Base-by-base conservation (phyloP, 768 basidiomycete genomes). In the Tricholoma hemisulphureum region DNA sequence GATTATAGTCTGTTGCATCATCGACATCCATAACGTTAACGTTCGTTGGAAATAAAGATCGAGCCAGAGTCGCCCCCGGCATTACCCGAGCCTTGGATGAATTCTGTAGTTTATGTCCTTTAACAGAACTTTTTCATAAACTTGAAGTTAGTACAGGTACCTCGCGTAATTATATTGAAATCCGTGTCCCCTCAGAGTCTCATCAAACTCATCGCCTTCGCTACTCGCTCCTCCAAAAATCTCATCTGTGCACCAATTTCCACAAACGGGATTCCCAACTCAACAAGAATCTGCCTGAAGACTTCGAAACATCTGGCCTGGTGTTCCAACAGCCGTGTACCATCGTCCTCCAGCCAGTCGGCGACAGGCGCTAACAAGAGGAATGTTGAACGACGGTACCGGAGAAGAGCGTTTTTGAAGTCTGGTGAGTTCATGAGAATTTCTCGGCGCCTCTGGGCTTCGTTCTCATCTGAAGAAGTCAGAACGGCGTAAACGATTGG, bases 291-390 rank as follows among this genome's bases (percentile, higher is more conserved):
- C 0, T 60, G 52, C n/a, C 71, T 67, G 60, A 76, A 85, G 21
- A 76, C 63, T 26, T 71, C 58, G 51, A 77, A 61, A 35, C 77
- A 77, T 31, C 69, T 67, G 1, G 68, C 67, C 37, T 80, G 78
- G 26, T 85, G 72, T 18, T 87, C 82, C 60, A 84, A 64, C 51
- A 71, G 80, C 4, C 87, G 80, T 29, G 87, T 74, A 1, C 86
- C 87, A 55, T 88, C 87, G 59, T 88, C 87, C 1, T 80, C 70
- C 28, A 83, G 26, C 87, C 87, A 88, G 57, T 83, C 84, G 11
- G 69, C 59, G 29, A 87, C 80, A 0, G 84, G 84, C 2, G 68
- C 73, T 35, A 88, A 70, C 21, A 88, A 73, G 16, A 88, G 64
- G 64, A 88, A 80, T 3, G 76, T 68, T n/a, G 81, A 77, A 3